Conservation (phyloP, 2,329 filamentous ascomycete genomes). For the Davidsoniella virescens region DNA sequence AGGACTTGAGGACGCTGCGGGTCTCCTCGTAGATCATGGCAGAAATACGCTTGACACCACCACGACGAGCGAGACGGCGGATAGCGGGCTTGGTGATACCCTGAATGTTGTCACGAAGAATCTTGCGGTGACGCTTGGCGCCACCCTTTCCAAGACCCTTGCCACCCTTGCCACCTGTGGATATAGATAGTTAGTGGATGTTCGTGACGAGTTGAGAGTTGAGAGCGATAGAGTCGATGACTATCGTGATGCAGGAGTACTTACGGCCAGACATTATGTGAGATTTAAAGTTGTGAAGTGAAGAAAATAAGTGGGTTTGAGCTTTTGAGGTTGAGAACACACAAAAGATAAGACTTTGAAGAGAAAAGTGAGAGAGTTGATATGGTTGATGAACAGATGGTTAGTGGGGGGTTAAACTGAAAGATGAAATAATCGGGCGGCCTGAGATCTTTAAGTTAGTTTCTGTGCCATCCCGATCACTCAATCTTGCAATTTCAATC, state of each 20-base stretch:
- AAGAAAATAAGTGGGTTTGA: background rate
- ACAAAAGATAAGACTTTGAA: background rate
- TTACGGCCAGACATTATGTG: constrained; percentile 15
- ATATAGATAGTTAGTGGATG: background rate
- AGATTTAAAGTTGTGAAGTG: background rate
- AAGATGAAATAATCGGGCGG: background rate
- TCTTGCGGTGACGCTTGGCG: constrained; percentile 98
- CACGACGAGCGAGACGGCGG: constrained; percentile 95
- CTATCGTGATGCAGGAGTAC: background rate
- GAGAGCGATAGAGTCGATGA: background rate
- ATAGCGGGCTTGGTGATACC: constrained; percentile 98
- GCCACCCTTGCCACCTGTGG: constrained; percentile 75
- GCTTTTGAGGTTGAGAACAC: background rate
- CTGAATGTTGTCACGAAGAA: constrained; percentile 98
- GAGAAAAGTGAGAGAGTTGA: background rate
- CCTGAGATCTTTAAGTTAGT: constrained; percentile 9
- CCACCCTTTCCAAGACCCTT: constrained; percentile 97
- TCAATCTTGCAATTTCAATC: background rate
- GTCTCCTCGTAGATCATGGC: constrained; percentile 80
- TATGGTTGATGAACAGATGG: background rate
- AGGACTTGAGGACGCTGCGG: constrained; percentile 61
- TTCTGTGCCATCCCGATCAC: constrained; percentile 7
- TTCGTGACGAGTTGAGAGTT: background rate
- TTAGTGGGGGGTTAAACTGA: background rate
- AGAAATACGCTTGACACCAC: constrained; percentile 99